Evolutionary conservation across 371 early-diverging fungal species (phyloP), one percentile per base, ranked within the genome.

Genomic region (Lichtheimia hyalospora): DNA sequence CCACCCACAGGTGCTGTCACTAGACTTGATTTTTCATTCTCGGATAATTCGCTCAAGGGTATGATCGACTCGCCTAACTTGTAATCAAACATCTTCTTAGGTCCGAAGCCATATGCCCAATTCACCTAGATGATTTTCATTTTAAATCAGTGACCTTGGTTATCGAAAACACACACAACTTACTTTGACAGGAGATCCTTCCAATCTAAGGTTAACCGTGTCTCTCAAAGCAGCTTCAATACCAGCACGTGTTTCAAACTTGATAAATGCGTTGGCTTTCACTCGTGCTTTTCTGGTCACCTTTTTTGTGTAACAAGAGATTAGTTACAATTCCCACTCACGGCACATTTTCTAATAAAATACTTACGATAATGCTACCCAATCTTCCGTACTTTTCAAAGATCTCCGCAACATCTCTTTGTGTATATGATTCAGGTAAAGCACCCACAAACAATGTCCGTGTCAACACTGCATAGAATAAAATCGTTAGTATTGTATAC

Each of bases 31-130:
- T 75, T 71, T 20, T 81, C 81, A 43, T 73, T 71, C 15, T 61
- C 58, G 24, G 67, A 59, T 15, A 77, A 43, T 43, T 73, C 70
- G 46, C 54, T 34, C 44, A 81, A 55, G 8, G 81, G 74, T 41
- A 81, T 77, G 50, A 77, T 73, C 18, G 81, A 77, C 46, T 73
- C 75, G 3, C 81, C 81, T 23, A 59, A 53, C 43, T 74, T 71
- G 62, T 74, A 77, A 49, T 74, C 67, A 52, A 81, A 81, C 15
- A 73, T 66, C 49, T 68, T 71, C 42, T 75, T 75, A 34, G 81
- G 81, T 8, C 81, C 81, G 61, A 81, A 81, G 1, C 81, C 77
- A 70, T 70, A 81, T 20, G 74, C 81, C 77, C 75, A 81, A 43
- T 77, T 75, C 43, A 73, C 66, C 67, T 73, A 23, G 7, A 53